Percentiles rank a stretch among this genome's conserved stretches.
Conservation (phyloP, 208 protist genomes). For the Trichomonas vaginalis region DNA sequence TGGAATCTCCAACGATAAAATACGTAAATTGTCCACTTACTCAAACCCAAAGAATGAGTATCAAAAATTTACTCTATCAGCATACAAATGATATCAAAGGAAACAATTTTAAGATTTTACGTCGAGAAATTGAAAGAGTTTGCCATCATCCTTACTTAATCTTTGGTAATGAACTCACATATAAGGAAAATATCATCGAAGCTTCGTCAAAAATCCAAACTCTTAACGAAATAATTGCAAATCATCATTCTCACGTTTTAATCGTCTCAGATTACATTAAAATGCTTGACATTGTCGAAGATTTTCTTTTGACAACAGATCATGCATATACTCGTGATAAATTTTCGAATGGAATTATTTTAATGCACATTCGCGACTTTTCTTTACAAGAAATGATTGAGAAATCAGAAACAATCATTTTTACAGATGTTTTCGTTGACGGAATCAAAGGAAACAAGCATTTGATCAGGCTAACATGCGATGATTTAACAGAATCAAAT, state of each 20-base stretch:
- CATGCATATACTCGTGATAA: neutral
- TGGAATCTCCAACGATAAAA: neutral
- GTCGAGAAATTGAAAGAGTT: neutral
- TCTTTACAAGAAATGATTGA: neutral
- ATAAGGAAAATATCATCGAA: conserved; percentile 31
- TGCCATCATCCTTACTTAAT: neutral
- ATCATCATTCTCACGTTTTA: conserved; percentile 69
- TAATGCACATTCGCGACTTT: neutral
- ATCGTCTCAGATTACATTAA: conserved; percentile 69
- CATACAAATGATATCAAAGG: neutral
- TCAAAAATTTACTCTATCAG: neutral
- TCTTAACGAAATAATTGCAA: conserved; percentile 52
- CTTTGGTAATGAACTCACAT: neutral
- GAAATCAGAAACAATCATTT: neutral
- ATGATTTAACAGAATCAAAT: neutral
- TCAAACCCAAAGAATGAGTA: neutral
- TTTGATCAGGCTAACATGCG: neutral
- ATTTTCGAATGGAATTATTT: neutral
- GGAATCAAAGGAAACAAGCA: neutral
- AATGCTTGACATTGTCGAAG: conserved; percentile 34
- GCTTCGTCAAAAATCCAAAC: conserved; percentile 48
- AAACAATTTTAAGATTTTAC: neutral
- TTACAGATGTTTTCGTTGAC: neutral
- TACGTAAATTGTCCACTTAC: neutral
- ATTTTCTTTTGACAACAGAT: conserved; percentile 50